Evolutionary conservation across 805 yeast genomes (phyloP), one percentile per base, ranked within the genome.

Genomic region (Pichia rugopelliculosa): DNA sequence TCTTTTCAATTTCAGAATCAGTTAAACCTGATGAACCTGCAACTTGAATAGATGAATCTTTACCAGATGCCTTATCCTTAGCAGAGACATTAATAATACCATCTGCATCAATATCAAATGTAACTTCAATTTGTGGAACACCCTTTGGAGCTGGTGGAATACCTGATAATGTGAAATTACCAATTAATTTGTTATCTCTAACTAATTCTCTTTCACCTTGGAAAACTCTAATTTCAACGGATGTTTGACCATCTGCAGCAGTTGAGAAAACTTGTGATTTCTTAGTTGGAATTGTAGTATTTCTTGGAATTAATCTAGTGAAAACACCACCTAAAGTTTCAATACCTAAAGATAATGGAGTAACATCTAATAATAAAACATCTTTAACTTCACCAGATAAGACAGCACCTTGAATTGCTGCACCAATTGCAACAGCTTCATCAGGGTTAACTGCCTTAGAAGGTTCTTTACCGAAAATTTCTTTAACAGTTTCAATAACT

Each of bases 191-290:
- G 87, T 89, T 89, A 79, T 89, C 97, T 76, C 95, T 85, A 64
- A 91, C 95, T 66, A 90, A 82, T 76, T 89, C 96, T 79, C 97
- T 87, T 80, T 89, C 97, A 78, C 97, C 97, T 77, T 89, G 96
- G 96, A 87, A 90, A 52, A 89, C 97, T 76, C 96, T 84, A 74
- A 89, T 89, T 77, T 88, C 96, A 60, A 88, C 96, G 61, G 95
- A 85, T 56, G 96, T 88, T 78, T 88, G 96, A 68, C 96, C 96
- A 60, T 91, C 85, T 56, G 95, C 89, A 55, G 96, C 96, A 61
- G 96, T 88, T 47, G 96, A 87, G 84, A 90, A 89, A 63, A 89
- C 82, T 76, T 89, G 96, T 42, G 96, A 86, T 76, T 89, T 89
- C 81, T 88, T 87, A 61, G 96, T 88, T 71, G 97, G 97, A 58